A percentile compares a stretch with the other conserved stretches of the same genome.
These are phyloP conservation scores for Papiliotrema laurentii DNA, from an alignment of 1,284 basidiomycete genomes.

Conservation along the genomic window DNA sequence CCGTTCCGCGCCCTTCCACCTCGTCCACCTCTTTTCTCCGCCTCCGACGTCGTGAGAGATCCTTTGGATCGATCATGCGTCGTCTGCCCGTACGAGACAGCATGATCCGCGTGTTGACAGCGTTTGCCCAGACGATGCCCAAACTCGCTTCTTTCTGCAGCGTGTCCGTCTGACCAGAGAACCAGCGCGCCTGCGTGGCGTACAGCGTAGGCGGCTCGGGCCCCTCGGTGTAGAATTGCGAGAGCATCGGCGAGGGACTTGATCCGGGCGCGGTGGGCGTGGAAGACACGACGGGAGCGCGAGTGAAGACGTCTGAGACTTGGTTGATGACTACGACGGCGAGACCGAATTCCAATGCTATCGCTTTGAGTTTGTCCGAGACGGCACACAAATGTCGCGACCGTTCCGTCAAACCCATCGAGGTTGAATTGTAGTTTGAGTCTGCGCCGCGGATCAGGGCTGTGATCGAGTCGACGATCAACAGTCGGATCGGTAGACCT, in stretches of 20 bases:
- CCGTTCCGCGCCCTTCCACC: constrained; percentile 2
- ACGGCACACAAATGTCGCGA: constrained; percentile 65
- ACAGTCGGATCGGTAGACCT: constrained; percentile 50
- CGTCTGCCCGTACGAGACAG: constrained; percentile 69
- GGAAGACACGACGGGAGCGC: neutral
- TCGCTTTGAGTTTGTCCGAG: constrained; percentile 60
- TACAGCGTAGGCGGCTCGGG: constrained; percentile 54
- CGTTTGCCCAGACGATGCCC: constrained; percentile 87
- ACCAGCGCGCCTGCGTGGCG: constrained; percentile 68
- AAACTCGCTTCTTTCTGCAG: constrained; percentile 70
- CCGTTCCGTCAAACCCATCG: constrained; percentile 61
- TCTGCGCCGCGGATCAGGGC: constrained; percentile 63
- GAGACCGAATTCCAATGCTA: constrained; percentile 61
- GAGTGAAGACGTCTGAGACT: constrained; percentile 66
- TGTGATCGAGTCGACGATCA: constrained; percentile 76
- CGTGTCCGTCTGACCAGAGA: constrained; percentile 57
- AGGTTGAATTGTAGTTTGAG: constrained; percentile 14
- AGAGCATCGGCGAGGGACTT: neutral
- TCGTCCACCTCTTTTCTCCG: constrained; percentile 4
- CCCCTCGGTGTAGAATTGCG: constrained; percentile 15
- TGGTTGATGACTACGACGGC: constrained; percentile 82
- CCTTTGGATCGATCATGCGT: constrained; percentile 52
- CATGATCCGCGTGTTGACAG: constrained; percentile 76
- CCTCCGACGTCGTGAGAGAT: constrained; percentile 11
- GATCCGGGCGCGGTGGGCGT: neutral